These are phyloP conservation scores for Hypoxylon intermedium DNA, from an alignment of 495 filamentous ascomycete species.

Conservation along the genomic window DNA sequence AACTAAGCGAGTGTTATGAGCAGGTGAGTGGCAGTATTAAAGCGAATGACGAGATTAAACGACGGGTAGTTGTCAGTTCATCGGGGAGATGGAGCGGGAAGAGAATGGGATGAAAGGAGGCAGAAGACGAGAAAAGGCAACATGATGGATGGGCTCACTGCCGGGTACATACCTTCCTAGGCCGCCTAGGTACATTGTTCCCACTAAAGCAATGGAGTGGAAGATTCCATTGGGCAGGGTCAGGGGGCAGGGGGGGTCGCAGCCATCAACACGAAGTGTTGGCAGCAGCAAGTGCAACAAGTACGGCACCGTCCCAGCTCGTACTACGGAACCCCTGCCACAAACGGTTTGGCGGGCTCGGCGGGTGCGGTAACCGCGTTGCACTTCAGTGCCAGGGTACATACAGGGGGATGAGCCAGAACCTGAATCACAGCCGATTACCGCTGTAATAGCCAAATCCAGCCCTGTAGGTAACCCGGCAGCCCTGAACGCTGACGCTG, in stretches of 20 bases:
- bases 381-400: conserved; percentile 13
- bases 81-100: conserved; percentile 9
- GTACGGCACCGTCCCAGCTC: not conserved
- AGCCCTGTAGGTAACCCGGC: conserved; percentile 1
- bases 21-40: conserved; percentile 25
- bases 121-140: conserved; percentile 9
- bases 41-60: conserved; percentile 33
- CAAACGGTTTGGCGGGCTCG: conserved; percentile 28
- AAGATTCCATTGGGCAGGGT: conserved; percentile 33
- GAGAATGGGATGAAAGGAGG: conserved; percentile 14
- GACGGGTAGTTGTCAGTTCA: conserved; percentile 28
- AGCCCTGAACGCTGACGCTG: conserved; percentile 15
- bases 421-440: conserved; percentile 23
- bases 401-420: conserved; percentile 19
- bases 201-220: conserved; percentile 22
- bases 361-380: conserved; percentile 33
- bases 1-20: conserved; percentile 35
- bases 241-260: not conserved
- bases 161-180: conserved; percentile 20
- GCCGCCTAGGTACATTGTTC: too few relatives aligned
- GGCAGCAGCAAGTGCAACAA: conserved; percentile 11
- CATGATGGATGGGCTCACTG: conserved; percentile 28
- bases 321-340: conserved; percentile 14
- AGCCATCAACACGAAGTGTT: conserved; percentile 37
- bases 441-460: conserved; percentile 25